Conservation (phyloP, 257 asterid species). For the Solanum dulcamara region DNA sequence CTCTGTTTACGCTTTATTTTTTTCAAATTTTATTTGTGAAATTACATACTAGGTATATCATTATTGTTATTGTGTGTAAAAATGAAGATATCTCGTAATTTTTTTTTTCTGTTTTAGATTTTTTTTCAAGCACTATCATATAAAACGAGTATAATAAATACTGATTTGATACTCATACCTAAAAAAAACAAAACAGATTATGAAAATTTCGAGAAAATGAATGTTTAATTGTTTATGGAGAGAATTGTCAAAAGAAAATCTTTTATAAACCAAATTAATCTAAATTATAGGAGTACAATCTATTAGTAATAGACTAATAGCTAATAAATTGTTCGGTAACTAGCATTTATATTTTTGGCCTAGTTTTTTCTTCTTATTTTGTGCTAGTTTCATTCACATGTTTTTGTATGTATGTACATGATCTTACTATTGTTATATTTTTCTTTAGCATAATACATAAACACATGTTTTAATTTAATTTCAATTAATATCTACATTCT, state of each 20-base stretch:
- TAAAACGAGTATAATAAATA: not conserved
- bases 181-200: not conserved
- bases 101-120: not conserved
- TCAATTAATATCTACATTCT: not conserved
- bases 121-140: not conserved
- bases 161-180: not conserved
- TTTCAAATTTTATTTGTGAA: too few species aligned
- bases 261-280: not conserved
- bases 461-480: too few species aligned
- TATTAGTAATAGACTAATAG: not conserved
- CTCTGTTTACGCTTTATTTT: fast-evolving
- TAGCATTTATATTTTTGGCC: not conserved
- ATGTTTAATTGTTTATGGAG: not conserved
- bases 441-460: not conserved
- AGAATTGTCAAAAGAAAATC: not conserved
- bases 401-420: not conserved
- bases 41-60: not conserved
- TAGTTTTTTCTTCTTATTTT: not conserved
- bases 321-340: not conserved
- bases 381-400: not conserved
- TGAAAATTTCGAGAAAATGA: not conserved
- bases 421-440: not conserved
- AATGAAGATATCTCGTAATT: too few species aligned
- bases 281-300: not conserved
- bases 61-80: too few species aligned